These are phyloP conservation scores for Suillus variegatus DNA, from an alignment of 768 basidiomycete genomes.

Conservation along the genomic window DNA sequence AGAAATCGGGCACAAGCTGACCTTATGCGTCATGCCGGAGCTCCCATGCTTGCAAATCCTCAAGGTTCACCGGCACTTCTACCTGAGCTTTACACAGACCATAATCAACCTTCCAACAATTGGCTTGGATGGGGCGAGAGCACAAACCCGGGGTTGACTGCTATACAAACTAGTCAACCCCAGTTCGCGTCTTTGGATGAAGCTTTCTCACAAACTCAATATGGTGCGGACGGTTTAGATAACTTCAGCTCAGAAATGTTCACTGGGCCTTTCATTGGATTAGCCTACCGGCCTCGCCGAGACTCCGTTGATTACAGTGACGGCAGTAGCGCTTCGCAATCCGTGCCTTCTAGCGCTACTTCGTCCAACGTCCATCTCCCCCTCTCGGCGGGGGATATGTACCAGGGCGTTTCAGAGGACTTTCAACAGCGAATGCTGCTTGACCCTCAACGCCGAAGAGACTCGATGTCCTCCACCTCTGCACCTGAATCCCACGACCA, in stretches of 20 bases:
- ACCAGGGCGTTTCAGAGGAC: constrained; percentile 30
- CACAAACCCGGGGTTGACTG: neutral
- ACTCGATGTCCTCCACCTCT: constrained; percentile 16
- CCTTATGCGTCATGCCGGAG: constrained; percentile 36
- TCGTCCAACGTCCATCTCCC: constrained; percentile 57
- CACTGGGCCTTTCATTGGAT: constrained; percentile 25
- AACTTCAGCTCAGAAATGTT: constrained; percentile 10
- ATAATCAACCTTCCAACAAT: constrained; percentile 14
- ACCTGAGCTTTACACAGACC: constrained; percentile 19
- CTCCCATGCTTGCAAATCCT: constrained; percentile 11
- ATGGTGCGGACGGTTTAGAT: constrained; percentile 22
- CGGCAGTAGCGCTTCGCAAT: constrained; percentile 44
- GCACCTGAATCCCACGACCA: constrained; percentile 12
- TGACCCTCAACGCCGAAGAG: constrained; percentile 17
- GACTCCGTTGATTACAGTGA: constrained; percentile 43
- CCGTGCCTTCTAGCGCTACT: constrained; percentile 53
- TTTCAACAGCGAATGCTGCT: constrained; percentile 22
- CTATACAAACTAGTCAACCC: neutral
- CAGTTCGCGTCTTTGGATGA: constrained; percentile 28
- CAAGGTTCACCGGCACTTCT: constrained; percentile 12
- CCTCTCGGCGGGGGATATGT: constrained; percentile 29
- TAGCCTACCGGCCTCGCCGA: constrained; percentile 32
- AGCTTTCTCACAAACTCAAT: constrained; percentile 27
- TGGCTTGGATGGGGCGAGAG: constrained; percentile 33
- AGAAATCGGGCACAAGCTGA: constrained; percentile 53